phyloP scores from a whole-genome alignment of 2,329 filamentous ascomycete genomes.

The Huntiella omanensis region DNA sequence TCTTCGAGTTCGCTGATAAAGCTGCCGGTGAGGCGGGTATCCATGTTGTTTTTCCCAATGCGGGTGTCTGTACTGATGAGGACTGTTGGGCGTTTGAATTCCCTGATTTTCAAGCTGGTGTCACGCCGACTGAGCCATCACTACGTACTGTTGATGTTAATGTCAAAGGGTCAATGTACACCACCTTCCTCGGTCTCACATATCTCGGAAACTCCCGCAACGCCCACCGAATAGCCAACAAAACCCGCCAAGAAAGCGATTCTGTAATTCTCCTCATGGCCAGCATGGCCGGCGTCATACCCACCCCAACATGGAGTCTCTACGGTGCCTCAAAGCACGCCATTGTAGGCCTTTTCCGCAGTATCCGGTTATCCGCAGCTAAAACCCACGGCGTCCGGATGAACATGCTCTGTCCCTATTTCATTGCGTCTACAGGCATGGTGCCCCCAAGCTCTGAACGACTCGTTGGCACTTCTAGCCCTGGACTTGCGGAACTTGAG shows the following conservation, averaged over 20 bases:
- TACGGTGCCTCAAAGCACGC: slow-evolving; percentile 38
- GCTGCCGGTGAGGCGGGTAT: slow-evolving; percentile 27
- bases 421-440: slow-evolving; percentile 38
- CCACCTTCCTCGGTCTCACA: slow-evolving; percentile 42
- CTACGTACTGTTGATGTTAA: slow-evolving; percentile 42
- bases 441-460: slow-evolving; percentile 28
- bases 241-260: slow-evolving; percentile 29
- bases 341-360: slow-evolving; percentile 44
- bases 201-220: slow-evolving; percentile 24
- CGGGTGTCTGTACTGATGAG: slow-evolving; percentile 32
- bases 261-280: slow-evolving; percentile 36
- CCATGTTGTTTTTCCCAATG: slow-evolving; percentile 47
- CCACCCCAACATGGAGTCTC: slow-evolving; percentile 23
- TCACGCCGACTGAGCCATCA: slow-evolving; percentile 24
- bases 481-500: slow-evolving; percentile 22
- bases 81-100: slow-evolving; percentile 24
- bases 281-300: slow-evolving; percentile 36
- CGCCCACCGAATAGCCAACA: slow-evolving; percentile 14
- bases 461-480: slow-evolving; percentile 25
- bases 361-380: slow-evolving; percentile 29
- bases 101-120: slow-evolving; percentile 24
- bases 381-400: slow-evolving; percentile 33
- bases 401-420: slow-evolving; percentile 51
- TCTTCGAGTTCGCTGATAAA: slow-evolving; percentile 38
- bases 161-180: slow-evolving; percentile 44